phyloP scores from a whole-genome alignment of 345 rosid species.

The Ailanthus altissimus region DNA sequence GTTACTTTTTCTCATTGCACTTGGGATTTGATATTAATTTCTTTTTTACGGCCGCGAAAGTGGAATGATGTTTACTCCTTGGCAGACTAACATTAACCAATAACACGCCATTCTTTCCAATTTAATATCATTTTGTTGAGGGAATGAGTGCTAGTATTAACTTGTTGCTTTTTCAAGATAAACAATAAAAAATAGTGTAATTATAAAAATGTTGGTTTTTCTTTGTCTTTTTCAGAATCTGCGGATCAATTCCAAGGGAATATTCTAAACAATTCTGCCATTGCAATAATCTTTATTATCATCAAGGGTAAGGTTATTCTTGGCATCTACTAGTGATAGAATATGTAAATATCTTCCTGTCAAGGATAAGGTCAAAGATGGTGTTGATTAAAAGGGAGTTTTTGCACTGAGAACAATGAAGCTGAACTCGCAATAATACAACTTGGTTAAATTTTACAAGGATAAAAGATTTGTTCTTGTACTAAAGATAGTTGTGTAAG shows the following conservation, averaged over 20 bases:
- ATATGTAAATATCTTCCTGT: neutral
- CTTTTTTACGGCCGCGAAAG: neutral
- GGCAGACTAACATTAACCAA: neutral
- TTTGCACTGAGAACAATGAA: no score
- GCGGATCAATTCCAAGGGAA: neutral
- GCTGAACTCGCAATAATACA: no score
- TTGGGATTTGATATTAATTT: neutral
- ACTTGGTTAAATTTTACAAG: no score
- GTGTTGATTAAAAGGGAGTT: no score
- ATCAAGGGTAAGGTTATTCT: neutral
- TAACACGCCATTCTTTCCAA: no score
- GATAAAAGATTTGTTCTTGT: no score
- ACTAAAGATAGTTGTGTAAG: no score
- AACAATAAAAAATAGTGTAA: no score
- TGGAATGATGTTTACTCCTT: neutral
- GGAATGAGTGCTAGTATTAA: neutral
- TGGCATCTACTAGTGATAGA: neutral
- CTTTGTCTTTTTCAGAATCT: neutral
- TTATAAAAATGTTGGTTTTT: no score
- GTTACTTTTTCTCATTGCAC: neutral
- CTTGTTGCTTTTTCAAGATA: neutral
- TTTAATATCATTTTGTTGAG: neutral
- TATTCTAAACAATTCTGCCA: neutral
- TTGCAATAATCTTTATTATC: neutral
- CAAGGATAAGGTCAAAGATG: neutral